These are phyloP conservation scores for Talaromyces sp. DNA, from an alignment of 2,329 filamentous ascomycete species.

Conservation along the genomic window DNA sequence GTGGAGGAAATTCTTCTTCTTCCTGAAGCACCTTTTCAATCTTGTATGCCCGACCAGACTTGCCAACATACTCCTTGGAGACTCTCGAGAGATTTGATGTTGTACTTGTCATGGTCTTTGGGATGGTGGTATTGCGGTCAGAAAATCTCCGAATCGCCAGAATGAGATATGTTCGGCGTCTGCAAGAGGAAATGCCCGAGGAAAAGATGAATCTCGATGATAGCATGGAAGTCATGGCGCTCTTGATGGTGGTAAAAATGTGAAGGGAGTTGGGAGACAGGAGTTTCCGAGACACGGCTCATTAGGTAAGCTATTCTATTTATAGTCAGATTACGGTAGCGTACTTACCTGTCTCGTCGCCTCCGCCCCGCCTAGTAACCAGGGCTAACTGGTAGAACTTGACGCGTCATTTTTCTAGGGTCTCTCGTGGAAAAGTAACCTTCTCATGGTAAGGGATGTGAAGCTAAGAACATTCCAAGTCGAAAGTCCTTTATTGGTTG, in stretches of 20 bases:
- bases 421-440: no score
- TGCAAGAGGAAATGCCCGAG: conserved; percentile 7
- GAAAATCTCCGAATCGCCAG: neutral
- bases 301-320: no score
- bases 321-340: no score
- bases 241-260: neutral
- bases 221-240: conserved; percentile 13
- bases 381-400: no score
- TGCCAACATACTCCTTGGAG: conserved; percentile 17
- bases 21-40: conserved; percentile 22
- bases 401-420: no score
- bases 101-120: conserved; percentile 18
- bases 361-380: no score
- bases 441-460: no score
- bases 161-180: conserved; percentile 10
- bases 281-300: neutral
- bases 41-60: conserved; percentile 22
- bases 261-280: neutral
- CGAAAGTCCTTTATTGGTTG: no score
- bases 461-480: no score
- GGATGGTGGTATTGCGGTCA: neutral
- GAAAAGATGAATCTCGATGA: conserved; percentile 13
- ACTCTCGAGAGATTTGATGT: conserved; percentile 15
- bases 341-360: no score
- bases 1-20: conserved; percentile 17